Percentiles rank a stretch among this genome's conserved stretches.
Evolutionary conservation across 345 rosid genomes (phyloP).

Genomic region (Linum tenue): DNA sequence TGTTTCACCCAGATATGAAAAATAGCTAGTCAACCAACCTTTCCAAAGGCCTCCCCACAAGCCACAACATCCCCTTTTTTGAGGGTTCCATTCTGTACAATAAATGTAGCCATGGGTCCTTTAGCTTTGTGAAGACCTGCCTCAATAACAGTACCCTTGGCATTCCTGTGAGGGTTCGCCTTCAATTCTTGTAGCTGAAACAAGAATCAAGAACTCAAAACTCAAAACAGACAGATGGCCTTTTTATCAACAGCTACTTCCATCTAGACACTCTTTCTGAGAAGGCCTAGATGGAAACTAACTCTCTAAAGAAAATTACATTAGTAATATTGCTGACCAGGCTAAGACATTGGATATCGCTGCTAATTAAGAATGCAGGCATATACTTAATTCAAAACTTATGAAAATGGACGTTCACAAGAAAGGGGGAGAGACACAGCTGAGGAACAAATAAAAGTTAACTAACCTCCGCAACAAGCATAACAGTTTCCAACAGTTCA

Average conservation of each 20-base stretch:
- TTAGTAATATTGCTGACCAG: no score
- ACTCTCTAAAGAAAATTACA: no score
- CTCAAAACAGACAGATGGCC: conserved; percentile 1
- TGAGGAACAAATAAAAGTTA: conserved; percentile 1
- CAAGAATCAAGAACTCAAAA: conserved; percentile 15
- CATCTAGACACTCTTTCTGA: no score
- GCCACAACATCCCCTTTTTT: conserved; percentile 83
- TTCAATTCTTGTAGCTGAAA: conserved; percentile 91
- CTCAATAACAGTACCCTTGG: conserved; percentile 90
- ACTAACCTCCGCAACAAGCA: conserved; percentile 98
- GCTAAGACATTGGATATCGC: no score
- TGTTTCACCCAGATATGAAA: conserved; percentile 7
- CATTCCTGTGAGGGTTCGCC: conserved; percentile 94
- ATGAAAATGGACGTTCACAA: background rate
- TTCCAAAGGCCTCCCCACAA: conserved; percentile 96
- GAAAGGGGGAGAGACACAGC: background rate
- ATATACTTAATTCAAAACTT: no score
- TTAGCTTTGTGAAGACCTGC: conserved; percentile 90
- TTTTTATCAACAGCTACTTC: background rate
- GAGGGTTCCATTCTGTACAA: conserved; percentile 91
- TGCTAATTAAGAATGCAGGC: no score
- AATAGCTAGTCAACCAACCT: conserved; percentile 41
- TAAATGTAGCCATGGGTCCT: conserved; percentile 85
- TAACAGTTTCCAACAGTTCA: conserved; percentile 83
- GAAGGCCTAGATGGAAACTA: no score